Conservation (phyloP, 176 grass and related monocot genomes). For the Eragrostis nindensis region DNA sequence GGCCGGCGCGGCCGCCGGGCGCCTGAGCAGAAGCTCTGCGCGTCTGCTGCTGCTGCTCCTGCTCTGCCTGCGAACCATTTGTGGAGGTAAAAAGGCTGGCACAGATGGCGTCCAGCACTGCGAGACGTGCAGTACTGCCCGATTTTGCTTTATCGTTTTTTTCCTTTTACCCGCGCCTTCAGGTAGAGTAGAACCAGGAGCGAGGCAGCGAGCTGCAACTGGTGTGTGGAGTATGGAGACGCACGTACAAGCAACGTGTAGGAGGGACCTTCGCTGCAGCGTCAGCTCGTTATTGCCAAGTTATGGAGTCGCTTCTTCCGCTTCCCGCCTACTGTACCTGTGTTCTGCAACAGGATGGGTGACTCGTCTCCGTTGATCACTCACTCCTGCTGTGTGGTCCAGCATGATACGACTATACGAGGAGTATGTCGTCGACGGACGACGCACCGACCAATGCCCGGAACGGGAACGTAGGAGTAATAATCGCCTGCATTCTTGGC, state of each 20-base stretch:
- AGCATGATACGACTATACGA: background rate
- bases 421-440: too few relatives aligned
- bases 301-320: background rate
- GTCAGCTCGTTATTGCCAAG: background rate
- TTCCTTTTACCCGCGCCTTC: background rate
- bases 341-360: background rate
- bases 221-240: background rate
- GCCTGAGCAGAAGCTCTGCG: slow-evolving; percentile 35
- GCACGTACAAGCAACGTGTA: too few relatives aligned
- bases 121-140: background rate
- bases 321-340: background rate
- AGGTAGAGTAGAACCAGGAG: background rate
- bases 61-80: background rate
- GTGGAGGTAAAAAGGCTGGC: slow-evolving; percentile 14
- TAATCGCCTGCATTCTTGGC: background rate
- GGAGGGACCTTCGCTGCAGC: background rate
- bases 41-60: background rate
- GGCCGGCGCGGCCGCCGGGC: slow-evolving; percentile 39
- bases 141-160: background rate
- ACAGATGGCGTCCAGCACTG: background rate
- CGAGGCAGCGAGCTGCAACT: background rate
- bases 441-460: background rate
- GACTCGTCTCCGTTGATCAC: background rate
- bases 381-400: slow-evolving; percentile 18
- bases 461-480: background rate